Evolutionary conservation across 441 rosid genomes (phyloP).

Genomic region (Kokia cookei): DNA sequence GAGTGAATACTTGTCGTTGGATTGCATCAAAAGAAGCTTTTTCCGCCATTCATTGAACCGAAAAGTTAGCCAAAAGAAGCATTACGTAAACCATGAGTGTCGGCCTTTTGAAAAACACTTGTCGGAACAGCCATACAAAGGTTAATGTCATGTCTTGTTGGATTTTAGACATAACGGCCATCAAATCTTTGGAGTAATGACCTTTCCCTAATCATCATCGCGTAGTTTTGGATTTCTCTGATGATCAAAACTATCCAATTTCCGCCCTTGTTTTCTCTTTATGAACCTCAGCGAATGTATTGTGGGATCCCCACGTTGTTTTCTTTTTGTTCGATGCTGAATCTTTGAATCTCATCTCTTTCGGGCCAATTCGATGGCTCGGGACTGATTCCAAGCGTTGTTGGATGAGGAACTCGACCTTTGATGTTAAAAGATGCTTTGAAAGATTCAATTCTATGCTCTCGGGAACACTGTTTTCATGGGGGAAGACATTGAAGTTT

Average conservation of each 20-base stretch:
- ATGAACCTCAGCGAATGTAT: slow-evolving; percentile 49
- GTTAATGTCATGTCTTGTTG: slow-evolving; percentile 55
- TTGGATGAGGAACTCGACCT: slow-evolving; percentile 42
- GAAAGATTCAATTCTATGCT: not conserved
- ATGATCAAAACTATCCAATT: slow-evolving; percentile 52
- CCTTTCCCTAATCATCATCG: slow-evolving; percentile 32
- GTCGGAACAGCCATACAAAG: slow-evolving; percentile 68
- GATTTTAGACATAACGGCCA: slow-evolving; percentile 24
- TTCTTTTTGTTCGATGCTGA: slow-evolving; percentile 48
- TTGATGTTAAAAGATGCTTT: slow-evolving; percentile 23
- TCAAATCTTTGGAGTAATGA: slow-evolving; percentile 31
- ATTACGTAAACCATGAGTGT: slow-evolving; percentile 65
- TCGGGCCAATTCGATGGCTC: slow-evolving; percentile 54
- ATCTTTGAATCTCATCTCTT: slow-evolving; percentile 33
- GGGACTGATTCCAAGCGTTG: slow-evolving; percentile 26
- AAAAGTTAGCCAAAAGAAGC: slow-evolving; percentile 64
- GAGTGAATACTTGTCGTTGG: not conserved
- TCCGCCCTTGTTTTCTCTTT: slow-evolving; percentile 44
- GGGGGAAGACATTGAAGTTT: slow-evolving; percentile 27
- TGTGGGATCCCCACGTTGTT: slow-evolving; percentile 50
- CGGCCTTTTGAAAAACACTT: slow-evolving; percentile 58
- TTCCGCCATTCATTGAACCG: slow-evolving; percentile 42
- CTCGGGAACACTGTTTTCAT: not conserved
- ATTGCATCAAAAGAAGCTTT: not conserved
- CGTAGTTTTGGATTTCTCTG: slow-evolving; percentile 58